A percentile compares a stretch with the other conserved stretches of the same genome.
Conservation (phyloP, 2,329 filamentous ascomycete genomes). For the Aureobasidium sp. region DNA sequence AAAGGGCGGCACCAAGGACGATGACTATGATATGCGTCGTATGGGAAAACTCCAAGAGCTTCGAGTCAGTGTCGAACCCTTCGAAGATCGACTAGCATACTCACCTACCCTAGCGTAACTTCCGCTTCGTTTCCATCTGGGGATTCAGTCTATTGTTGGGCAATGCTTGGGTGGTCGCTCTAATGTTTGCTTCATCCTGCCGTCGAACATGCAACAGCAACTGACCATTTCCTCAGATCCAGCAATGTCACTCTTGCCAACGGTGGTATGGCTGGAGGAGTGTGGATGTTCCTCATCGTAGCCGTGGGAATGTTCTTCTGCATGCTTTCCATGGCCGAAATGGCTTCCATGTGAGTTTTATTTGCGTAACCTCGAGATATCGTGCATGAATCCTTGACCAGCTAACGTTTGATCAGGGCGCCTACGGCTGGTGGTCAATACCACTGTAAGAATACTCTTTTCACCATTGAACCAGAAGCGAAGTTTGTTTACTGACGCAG, state of each 20-base stretch:
- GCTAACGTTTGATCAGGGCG: slow-evolving; percentile 12
- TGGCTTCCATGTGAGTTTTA: slow-evolving; percentile 22
- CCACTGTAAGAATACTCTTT: neutral
- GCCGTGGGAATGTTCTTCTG: slow-evolving; percentile 19
- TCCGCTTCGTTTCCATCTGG: slow-evolving; percentile 11
- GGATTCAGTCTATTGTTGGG: slow-evolving; percentile 9
- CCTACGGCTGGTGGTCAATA: slow-evolving; percentile 16
- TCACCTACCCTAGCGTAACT: slow-evolving; percentile 9
- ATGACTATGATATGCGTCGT: slow-evolving; percentile 18
- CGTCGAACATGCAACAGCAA: slow-evolving; percentile 33
- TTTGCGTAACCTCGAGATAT: neutral
- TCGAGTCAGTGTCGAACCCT: neutral
- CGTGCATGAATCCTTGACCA: neutral
- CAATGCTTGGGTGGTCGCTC: slow-evolving; percentile 9
- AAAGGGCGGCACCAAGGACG: slow-evolving; percentile 15
- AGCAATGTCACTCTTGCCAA: slow-evolving; percentile 38
- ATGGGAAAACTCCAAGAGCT: slow-evolving; percentile 20
- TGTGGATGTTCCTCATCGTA: slow-evolving; percentile 22
- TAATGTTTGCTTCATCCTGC: neutral
- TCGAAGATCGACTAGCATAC: neutral
- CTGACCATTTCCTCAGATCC: slow-evolving; percentile 34
- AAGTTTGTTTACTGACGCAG: neutral
- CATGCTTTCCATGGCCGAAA: slow-evolving; percentile 22
- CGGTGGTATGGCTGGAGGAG: slow-evolving; percentile 21
- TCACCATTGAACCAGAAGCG: neutral